phyloP scores from a whole-genome alignment of 148 eudicot genomes.

The Camellia japonica region DNA sequence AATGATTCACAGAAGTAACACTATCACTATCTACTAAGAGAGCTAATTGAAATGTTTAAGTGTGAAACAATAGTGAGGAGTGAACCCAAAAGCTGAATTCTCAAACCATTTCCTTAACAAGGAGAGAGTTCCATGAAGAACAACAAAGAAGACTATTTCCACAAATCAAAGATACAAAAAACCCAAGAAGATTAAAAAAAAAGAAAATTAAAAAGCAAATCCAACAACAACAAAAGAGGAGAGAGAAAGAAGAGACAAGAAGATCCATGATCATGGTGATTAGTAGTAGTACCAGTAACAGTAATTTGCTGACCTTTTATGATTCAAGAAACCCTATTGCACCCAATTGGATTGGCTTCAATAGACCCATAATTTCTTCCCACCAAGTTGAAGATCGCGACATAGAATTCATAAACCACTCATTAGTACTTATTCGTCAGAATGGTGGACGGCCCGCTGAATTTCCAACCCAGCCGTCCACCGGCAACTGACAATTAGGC shows the following conservation, averaged over 20 bases:
- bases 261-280: background rate
- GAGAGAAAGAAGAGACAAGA: background rate
- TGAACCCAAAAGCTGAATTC: background rate
- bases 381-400: background rate
- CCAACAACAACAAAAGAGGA: background rate
- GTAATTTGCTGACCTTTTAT: constrained; percentile 11
- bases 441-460: constrained; percentile 42
- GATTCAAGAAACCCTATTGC: constrained; percentile 14
- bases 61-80: too few relatives aligned
- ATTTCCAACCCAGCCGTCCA: constrained; percentile 50
- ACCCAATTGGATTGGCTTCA: background rate
- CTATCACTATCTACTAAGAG: background rate
- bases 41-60: background rate
- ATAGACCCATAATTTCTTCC: background rate
- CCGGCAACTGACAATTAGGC: constrained; percentile 50
- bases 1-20: too few relatives aligned
- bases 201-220: background rate
- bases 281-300: too few relatives aligned
- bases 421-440: background rate
- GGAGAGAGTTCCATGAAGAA: background rate
- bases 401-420: too few relatives aligned
- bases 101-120: background rate
- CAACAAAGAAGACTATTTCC: background rate
- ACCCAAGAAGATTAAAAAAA: background rate
- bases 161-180: constrained; percentile 14